Conservation (phyloP, 352 stramenopile species). For the Phytophthora melonis region DNA sequence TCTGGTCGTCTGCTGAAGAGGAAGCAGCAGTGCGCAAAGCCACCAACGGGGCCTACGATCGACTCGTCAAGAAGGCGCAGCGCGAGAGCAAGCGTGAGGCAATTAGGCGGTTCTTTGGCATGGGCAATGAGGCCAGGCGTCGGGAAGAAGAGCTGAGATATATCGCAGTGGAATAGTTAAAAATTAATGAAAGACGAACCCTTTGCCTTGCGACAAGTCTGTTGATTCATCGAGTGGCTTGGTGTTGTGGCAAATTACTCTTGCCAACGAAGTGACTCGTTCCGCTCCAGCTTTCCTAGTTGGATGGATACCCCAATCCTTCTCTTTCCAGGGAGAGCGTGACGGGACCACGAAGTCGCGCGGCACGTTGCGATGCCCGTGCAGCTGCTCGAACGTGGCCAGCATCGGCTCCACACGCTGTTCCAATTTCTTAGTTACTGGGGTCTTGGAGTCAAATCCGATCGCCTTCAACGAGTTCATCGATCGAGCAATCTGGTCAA, state of each 20-base stretch:
- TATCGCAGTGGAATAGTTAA: slow-evolving; percentile 23
- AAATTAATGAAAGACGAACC: background rate
- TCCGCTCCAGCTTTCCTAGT: background rate
- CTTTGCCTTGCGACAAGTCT: background rate
- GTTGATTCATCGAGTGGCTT: background rate
- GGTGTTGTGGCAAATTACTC: too few relatives aligned
- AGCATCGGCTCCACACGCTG: too few relatives aligned
- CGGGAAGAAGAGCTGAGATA: slow-evolving; percentile 26
- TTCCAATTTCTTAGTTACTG: too few relatives aligned
- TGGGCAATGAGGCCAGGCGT: slow-evolving; percentile 20
- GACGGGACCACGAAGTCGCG: background rate
- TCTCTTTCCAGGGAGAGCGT: too few relatives aligned
- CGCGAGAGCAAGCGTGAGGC: slow-evolving; percentile 21
- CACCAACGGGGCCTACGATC: slow-evolving; percentile 35
- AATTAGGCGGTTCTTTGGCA: slow-evolving; percentile 26
- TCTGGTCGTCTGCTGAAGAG: slow-evolving; percentile 37
- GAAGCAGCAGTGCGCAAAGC: slow-evolving; percentile 29
- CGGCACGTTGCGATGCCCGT: background rate
- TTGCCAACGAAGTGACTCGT: background rate
- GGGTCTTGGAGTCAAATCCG: too few relatives aligned
- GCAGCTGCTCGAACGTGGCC: background rate
- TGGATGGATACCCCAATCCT: too few relatives aligned
- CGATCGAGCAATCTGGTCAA: too few relatives aligned
- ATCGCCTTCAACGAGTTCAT: too few relatives aligned
- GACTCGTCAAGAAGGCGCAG: slow-evolving; percentile 32